Conservation (phyloP, 2,329 filamentous ascomycete genomes). For the Mycogone perniciosa region DNA sequence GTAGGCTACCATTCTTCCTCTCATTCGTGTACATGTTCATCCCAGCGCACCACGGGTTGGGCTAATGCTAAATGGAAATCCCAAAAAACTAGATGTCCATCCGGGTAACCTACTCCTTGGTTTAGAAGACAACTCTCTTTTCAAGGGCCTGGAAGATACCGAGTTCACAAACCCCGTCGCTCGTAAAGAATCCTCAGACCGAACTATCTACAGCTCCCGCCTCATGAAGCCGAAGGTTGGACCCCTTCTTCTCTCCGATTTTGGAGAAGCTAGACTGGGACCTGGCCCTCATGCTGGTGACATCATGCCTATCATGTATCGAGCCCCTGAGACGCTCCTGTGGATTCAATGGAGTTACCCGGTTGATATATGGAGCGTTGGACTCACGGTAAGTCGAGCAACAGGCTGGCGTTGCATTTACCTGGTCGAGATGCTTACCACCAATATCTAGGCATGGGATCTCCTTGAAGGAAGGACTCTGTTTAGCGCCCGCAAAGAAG, state of each 20-base stretch:
- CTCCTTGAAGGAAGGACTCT: slow-evolving; percentile 16
- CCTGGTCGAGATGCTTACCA: too few species aligned
- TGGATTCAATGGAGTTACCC: slow-evolving; percentile 20
- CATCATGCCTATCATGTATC: slow-evolving; percentile 23
- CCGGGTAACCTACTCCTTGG: slow-evolving; percentile 22
- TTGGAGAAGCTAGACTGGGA: slow-evolving; percentile 22
- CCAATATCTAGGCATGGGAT: slow-evolving; percentile 18
- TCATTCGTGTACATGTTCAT: not conserved
- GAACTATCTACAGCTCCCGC: slow-evolving; percentile 23
- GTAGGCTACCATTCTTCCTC: slow-evolving; percentile 15
- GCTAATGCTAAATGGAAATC: too few species aligned
- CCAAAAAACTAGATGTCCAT: slow-evolving; percentile 18
- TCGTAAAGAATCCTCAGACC: slow-evolving; percentile 15
- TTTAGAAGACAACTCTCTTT: slow-evolving; percentile 15
- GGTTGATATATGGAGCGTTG: slow-evolving; percentile 26
- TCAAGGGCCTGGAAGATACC: slow-evolving; percentile 17
- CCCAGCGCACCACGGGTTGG: too few species aligned
- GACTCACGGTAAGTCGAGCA: slow-evolving; percentile 16
- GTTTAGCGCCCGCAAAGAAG: slow-evolving; percentile 17
- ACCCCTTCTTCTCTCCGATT: slow-evolving; percentile 23
- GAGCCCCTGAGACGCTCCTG: slow-evolving; percentile 21
- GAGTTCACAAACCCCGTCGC: slow-evolving; percentile 20
- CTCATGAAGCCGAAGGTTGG: slow-evolving; percentile 20
- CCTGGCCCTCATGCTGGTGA: slow-evolving; percentile 22
- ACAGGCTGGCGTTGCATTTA: not conserved